Base-by-base conservation (phyloP, 225 moss, liverwort and hornwort genomes). In the Sphagnum contortum region DNA sequence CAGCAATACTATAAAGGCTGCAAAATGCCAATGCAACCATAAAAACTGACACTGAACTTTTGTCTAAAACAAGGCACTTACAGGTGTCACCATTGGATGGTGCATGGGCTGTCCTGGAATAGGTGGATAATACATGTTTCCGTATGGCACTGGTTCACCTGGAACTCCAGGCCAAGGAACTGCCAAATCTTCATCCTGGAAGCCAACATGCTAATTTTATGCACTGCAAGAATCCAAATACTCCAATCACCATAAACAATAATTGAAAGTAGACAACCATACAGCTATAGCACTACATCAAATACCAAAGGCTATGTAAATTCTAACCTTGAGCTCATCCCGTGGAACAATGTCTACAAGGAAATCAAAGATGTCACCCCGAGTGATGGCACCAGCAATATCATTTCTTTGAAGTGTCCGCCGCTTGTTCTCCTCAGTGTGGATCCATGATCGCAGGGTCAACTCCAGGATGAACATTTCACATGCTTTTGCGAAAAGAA, bases 401-500 rank as follows among this genome's bases (percentile, higher is more conserved):
- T 84, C 80, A 45, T 75, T 84, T 73, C 84, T 75, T 75, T 84
- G 84, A 68, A 84, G 52, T 3, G 84, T 84, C 57, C 80, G 84
- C 60, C 80, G 67, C 70, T 84, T 84, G 65, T 84, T 84, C 68
- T 84, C 84, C 62, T 84, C 84, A 9, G 84, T 84, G 65, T 84
- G 80, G 47, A 84, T 84, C 84, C 84, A 84, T 48, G 84, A 84
- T 48, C 80, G 72, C 69, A 84, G 70, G n/a, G 84, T 84, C 75
- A 84, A 75, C 70, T 84, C 84, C 65, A 84, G 29, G 63, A 84
- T 84, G 59, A 84, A 84, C 84, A 84, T 80, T 58, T 84, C 84
- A 64, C 84, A 84, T 48, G 84, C 84, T 71, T 84, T 84, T 0
- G 84, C 80, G 68, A 80, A 84, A 47, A 84, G 47, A 70, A 84